These are phyloP conservation scores for Coemansia sp. DNA, from an alignment of 192 early-diverging fungal species.

Conservation along the genomic window DNA sequence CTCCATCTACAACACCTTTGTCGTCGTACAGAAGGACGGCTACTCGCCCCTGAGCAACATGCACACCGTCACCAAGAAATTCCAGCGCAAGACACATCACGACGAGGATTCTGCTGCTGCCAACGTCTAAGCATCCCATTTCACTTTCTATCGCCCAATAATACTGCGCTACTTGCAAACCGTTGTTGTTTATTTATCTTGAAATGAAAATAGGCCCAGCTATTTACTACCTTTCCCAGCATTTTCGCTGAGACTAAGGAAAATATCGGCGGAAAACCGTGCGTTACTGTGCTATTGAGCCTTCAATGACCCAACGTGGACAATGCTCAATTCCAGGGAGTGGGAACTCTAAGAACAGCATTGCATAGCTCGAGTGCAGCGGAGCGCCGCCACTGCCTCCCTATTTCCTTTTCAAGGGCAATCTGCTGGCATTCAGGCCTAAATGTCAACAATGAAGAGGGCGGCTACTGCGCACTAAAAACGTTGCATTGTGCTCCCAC, in stretches of 20 bases:
- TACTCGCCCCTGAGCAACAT: conserved; percentile 39
- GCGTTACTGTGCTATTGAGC: too few species aligned
- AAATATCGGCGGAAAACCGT: too few species aligned
- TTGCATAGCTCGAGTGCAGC: neutral
- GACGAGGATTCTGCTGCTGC: conserved; percentile 47
- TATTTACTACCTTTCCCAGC: too few species aligned
- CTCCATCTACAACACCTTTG: conserved; percentile 68
- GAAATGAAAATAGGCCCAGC: too few species aligned
- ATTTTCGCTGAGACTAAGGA: too few species aligned
- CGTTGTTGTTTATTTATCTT: neutral
- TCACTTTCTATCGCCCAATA: neutral
- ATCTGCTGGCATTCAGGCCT: neutral
- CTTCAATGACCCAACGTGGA: too few species aligned
- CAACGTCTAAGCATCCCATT: conserved; percentile 18
- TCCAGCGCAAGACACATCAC: conserved; percentile 33
- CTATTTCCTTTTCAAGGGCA: neutral
- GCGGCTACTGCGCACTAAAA: neutral
- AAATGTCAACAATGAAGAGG: neutral
- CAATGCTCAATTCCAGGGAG: too few species aligned
- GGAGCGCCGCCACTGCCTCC: neutral
- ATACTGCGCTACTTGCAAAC: neutral
- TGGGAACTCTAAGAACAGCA: too few species aligned
- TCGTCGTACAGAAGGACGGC: conserved; percentile 43
- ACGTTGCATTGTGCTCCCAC: neutral
- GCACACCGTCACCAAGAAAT: conserved; percentile 25